A percentile compares a stretch with the other conserved stretches of the same genome.
These are phyloP conservation scores for Ephemerocybe angulata DNA, from an alignment of 768 basidiomycete genomes.

Conservation along the genomic window DNA sequence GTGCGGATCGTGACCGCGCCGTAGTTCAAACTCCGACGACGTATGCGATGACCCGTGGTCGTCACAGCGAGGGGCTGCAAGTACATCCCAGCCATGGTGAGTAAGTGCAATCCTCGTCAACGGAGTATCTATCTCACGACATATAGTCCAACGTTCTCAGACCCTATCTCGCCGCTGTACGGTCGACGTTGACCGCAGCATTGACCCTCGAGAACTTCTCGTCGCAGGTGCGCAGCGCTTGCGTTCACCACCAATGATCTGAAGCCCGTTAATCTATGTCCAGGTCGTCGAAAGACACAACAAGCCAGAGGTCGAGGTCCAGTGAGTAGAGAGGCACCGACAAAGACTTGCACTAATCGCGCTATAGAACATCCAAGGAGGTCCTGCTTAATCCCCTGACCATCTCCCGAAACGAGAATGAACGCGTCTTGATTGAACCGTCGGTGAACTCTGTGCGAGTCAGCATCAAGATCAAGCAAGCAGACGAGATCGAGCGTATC, in stretches of 20 bases:
- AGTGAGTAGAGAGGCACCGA: constrained; percentile 40
- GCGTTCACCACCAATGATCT: constrained; percentile 12
- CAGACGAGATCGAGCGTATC: constrained; percentile 97
- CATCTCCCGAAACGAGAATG: constrained; percentile 96
- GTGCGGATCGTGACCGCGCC: constrained; percentile 15
- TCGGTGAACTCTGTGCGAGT: constrained; percentile 96
- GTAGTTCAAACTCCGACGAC: constrained; percentile 44
- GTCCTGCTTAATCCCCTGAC: constrained; percentile 89
- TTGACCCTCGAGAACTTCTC: constrained; percentile 97
- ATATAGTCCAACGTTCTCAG: constrained; percentile 88
- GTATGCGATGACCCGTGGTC: neutral
- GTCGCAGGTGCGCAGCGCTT: constrained; percentile 70
- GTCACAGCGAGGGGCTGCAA: constrained; percentile 4
- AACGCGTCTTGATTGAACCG: constrained; percentile 94
- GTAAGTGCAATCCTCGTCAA: constrained; percentile 15
- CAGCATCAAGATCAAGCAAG: constrained; percentile 98
- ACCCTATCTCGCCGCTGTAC: constrained; percentile 93
- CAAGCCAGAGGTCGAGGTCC: constrained; percentile 91
- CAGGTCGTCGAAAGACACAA: constrained; percentile 97
- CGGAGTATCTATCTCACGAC: neutral
- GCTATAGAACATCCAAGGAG: constrained; percentile 79
- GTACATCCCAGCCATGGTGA: constrained; percentile 44
- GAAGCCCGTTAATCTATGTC: constrained; percentile 4
- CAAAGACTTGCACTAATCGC: constrained; percentile 1
- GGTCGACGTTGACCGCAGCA: constrained; percentile 96